These are phyloP conservation scores for Lumnitzera racemosa DNA, from an alignment of 345 rosid species.

Conservation along the genomic window DNA sequence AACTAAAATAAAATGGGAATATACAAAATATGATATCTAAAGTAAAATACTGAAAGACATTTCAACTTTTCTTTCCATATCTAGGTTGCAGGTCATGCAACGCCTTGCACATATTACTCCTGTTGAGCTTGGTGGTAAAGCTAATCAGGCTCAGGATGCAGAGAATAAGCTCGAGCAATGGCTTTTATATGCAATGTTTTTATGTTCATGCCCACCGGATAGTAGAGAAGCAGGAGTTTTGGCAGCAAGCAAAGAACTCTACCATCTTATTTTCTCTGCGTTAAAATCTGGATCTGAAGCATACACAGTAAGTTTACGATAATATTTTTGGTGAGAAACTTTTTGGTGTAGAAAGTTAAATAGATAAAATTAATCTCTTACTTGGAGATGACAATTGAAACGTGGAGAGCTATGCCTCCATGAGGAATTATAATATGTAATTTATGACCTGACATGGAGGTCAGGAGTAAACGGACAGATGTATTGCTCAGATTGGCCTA, in stretches of 20 bases:
- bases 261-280: slow-evolving; percentile 81
- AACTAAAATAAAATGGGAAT: too few species aligned
- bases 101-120: slow-evolving; percentile 93
- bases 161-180: slow-evolving; percentile 96
- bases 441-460: too few species aligned
- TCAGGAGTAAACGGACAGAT: too few species aligned
- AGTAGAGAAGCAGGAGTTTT: slow-evolving; percentile 70
- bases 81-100: slow-evolving; percentile 70
- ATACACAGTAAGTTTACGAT: slow-evolving; percentile 53
- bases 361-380: neutral
- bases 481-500: too few species aligned
- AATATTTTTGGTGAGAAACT: neutral
- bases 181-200: slow-evolving; percentile 93
- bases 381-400: neutral
- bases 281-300: slow-evolving; percentile 86
- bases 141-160: slow-evolving; percentile 78
- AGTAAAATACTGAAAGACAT: neutral
- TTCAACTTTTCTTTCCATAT: slow-evolving; percentile 13
- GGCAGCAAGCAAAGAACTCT: slow-evolving; percentile 75
- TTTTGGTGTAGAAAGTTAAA: neutral
- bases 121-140: slow-evolving; percentile 88
- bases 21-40: too few species aligned
- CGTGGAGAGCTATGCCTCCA: too few species aligned
- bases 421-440: too few species aligned
- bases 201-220: slow-evolving; percentile 96